Conservation (phyloP, 768 basidiomycete genomes). For the Sporobolomyces pararoseus region DNA sequence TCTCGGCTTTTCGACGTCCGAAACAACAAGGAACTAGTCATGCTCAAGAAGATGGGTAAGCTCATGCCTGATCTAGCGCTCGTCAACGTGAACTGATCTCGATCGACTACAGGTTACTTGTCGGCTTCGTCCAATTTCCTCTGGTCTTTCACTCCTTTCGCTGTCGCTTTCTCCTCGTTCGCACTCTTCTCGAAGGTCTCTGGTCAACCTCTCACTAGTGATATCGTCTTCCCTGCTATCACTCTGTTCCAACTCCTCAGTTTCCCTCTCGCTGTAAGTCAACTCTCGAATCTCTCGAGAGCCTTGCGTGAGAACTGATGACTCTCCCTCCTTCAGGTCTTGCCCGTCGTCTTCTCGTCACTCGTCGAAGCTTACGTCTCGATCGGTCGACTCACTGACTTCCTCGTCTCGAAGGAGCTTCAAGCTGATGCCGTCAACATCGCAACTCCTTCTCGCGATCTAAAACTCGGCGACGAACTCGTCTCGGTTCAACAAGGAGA, state of each 20-base stretch:
- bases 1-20: constrained; percentile 71
- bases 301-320: too few relatives aligned
- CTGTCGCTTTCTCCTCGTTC: constrained; percentile 69
- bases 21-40: constrained; percentile 74
- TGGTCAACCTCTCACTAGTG: constrained; percentile 69
- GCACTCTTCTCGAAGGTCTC: constrained; percentile 50
- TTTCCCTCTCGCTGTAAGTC: constrained; percentile 65
- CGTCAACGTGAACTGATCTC: too few relatives aligned
- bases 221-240: constrained; percentile 93
- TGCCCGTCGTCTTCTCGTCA: constrained; percentile 5
- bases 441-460: constrained; percentile 56
- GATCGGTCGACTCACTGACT: constrained; percentile 50
- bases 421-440: constrained; percentile 70
- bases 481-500: constrained; percentile 70
- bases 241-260: constrained; percentile 80
- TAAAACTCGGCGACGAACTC: constrained; percentile 60
- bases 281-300: neutral
- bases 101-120: constrained; percentile 49
- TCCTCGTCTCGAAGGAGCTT: constrained; percentile 73
- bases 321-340: neutral
- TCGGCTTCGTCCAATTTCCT: constrained; percentile 47
- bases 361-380: constrained; percentile 43
- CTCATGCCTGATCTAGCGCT: neutral
- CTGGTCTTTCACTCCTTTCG: constrained; percentile 50
- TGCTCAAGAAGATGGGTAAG: constrained; percentile 73